Percentiles rank a stretch among this genome's conserved stretches.
Evolutionary conservation across 2,329 filamentous ascomycete species (phyloP).

Genomic region (Verticillium zaregamsianum): DNA sequence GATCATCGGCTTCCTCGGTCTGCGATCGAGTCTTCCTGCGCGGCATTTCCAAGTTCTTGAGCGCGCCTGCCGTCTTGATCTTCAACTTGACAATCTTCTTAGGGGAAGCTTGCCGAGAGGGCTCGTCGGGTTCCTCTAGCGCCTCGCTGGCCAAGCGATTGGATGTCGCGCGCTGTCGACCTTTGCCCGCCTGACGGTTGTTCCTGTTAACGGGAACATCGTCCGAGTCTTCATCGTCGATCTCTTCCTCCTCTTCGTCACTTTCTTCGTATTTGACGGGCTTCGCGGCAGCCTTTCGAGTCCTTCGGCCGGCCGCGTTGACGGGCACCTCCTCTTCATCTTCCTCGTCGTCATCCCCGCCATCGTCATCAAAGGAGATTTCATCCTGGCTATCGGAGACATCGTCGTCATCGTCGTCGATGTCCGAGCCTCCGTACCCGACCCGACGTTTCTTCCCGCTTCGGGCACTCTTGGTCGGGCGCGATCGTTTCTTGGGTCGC

Average conservation of each 20-base stretch:
- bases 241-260: conserved; percentile 34
- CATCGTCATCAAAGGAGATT: conserved; percentile 40
- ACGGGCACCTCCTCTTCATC: conserved; percentile 34
- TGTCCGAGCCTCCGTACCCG: conserved; percentile 56
- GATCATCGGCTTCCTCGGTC: conserved; percentile 50
- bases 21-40: conserved; percentile 45
- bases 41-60: conserved; percentile 3
- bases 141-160: conserved; percentile 2
- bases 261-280: conserved; percentile 44
- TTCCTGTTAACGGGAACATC: background rate
- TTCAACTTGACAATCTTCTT: conserved; percentile 43
- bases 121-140: conserved; percentile 11
- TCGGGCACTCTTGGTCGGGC: conserved; percentile 26
- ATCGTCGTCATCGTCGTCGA: conserved; percentile 56
- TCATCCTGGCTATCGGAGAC: conserved; percentile 50
- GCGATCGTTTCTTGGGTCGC: conserved; percentile 32
- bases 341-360: conserved; percentile 36
- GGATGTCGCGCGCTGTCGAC: background rate
- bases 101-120: conserved; percentile 21
- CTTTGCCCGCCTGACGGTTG: background rate
- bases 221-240: conserved; percentile 14
- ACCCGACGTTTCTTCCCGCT: conserved; percentile 30
- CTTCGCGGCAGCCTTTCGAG: conserved; percentile 43
- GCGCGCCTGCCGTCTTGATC: conserved; percentile 9
- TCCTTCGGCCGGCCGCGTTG: conserved; percentile 43